Percentiles rank a stretch among this genome's conserved stretches.
Conservation (phyloP, 148 eudicot genomes). For the Chenopodium berlandieri region DNA sequence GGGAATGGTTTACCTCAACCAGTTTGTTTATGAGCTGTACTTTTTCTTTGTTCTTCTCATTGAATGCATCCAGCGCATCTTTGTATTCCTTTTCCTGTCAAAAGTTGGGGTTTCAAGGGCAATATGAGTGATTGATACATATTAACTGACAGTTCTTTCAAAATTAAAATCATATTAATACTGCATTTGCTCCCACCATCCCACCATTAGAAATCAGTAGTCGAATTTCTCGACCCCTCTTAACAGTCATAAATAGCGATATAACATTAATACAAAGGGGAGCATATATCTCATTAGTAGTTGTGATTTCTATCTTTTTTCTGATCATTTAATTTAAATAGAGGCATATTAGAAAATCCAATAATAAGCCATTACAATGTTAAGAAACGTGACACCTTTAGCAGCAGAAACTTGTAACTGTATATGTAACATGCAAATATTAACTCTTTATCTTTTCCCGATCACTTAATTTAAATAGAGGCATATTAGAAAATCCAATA, state of each 20-base stretch:
- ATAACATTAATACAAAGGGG: no score
- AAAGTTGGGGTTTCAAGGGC: not conserved
- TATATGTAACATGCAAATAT: no score
- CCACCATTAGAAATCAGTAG: not conserved
- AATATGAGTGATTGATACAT: not conserved
- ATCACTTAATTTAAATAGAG: no score
- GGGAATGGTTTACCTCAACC: constrained; percentile 59
- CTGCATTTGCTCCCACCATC: not conserved
- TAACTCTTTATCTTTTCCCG: no score
- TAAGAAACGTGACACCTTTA: no score
- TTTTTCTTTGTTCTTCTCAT: constrained; percentile 92
- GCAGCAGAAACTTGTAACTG: no score
- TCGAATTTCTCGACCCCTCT: not conserved
- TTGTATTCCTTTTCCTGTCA: constrained; percentile 79
- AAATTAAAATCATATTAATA: not conserved
- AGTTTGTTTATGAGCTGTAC: constrained; percentile 76
- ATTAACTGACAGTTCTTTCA: not conserved
- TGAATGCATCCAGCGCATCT: constrained; percentile 82
- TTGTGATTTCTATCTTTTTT: no score
- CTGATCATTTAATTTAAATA: no score
- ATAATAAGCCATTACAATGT: no score
- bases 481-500: no score
- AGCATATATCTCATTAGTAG: no score
- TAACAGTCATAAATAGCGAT: not conserved
- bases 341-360: no score